Conservation (phyloP, 352 stramenopile genomes). For the Aphanomyces stellatus region DNA sequence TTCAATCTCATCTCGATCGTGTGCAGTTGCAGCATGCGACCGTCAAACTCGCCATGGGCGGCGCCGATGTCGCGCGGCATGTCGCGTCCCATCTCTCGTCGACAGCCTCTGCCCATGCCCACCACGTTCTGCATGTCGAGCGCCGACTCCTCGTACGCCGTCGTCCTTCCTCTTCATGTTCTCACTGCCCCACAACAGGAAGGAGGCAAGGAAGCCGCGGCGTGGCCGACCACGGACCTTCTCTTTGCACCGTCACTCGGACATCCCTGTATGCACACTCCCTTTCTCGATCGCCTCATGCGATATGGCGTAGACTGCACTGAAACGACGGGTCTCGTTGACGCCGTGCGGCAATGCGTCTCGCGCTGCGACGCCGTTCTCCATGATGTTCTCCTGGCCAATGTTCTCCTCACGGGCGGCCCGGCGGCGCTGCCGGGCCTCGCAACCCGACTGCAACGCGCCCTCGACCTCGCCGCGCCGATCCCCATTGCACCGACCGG, state of each 20-base stretch:
- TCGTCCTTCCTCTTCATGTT: too few relatives aligned
- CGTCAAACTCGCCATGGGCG: background rate
- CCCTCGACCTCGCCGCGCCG: background rate
- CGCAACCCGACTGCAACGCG: background rate
- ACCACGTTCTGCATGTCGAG: too few relatives aligned
- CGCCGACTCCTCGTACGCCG: too few relatives aligned
- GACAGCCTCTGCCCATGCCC: too few relatives aligned
- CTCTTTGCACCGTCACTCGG: too few relatives aligned
- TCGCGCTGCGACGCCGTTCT: background rate
- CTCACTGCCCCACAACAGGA: too few relatives aligned
- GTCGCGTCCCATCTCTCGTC: too few relatives aligned
- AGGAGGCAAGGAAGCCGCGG: too few relatives aligned
- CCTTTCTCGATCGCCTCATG: too few relatives aligned
- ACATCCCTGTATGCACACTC: too few relatives aligned
- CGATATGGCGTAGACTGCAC: too few relatives aligned
- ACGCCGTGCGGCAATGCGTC: background rate
- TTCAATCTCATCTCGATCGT: background rate
- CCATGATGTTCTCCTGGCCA: background rate
- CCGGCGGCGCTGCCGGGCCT: background rate
- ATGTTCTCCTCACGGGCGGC: constrained; percentile 6
- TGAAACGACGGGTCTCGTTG: background rate
- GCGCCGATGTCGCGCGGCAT: background rate
- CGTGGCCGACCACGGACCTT: too few relatives aligned
- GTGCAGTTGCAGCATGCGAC: constrained; percentile 14
- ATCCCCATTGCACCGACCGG: background rate